Evolutionary conservation across 148 eudicot species (phyloP), one percentile per base, ranked within the genome.

Genomic region (Vaccinium corymbosum): DNA sequence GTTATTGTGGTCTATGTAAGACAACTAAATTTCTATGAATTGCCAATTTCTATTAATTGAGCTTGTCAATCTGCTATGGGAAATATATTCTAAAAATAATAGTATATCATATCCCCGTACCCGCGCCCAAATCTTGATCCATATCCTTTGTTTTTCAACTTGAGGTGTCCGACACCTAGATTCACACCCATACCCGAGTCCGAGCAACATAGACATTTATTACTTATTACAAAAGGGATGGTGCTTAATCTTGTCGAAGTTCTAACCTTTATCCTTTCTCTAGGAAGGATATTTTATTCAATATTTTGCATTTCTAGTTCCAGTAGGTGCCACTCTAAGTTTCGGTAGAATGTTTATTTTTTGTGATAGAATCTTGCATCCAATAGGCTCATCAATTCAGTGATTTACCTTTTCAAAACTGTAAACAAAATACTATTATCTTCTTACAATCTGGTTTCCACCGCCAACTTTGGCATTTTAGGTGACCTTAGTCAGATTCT

Each of bases 261-360:
- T 73, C 50, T 25, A 17, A 42, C 51, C 77, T 74, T 74, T 19
- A 74, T 74, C 27, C 51, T 74, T 35, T 7, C 53, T 74, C 4
- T 48, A 75, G 13, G n/a, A 19, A 48, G 10, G 12, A 20, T 20
- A 75, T 20, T 53, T 16, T 48, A 10, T 20, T 2, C 25, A 48
- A 75, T 75, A 19, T n/a, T 75, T 46, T 20, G 50, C 78, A 46
- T 48, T 75, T 75, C 15, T 46, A 48, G 25, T 75, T 75, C 78
- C 78, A 75, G 13, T 20, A 20, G 78, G 78, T 48, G 20, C 29
- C 29, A 20, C n/a, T 48, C 1, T 74, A 20, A 29, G 25, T 75
- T 75, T 46, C 48, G 78, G 6, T 75, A 75, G 4, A 19, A 19
- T 0, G 78, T 38, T 42, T 51, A 38, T 19, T n/a, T 38, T 38